Evolutionary conservation across 331 rosid genomes (phyloP), one percentile per base, ranked within the genome.

Genomic region (Rhamnella rubrinervis): DNA sequence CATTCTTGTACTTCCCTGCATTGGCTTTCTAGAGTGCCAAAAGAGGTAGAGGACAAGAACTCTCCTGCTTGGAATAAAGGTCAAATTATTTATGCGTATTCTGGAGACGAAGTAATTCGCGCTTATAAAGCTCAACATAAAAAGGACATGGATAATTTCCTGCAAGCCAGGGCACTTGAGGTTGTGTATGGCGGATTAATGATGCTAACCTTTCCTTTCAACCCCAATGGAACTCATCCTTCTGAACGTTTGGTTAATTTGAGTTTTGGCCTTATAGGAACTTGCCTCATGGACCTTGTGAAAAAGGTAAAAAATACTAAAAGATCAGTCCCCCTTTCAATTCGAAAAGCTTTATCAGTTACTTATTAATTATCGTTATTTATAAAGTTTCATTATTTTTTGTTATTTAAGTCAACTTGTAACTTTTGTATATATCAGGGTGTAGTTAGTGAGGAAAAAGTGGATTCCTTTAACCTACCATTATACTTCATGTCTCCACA

Each of bases 111-210:
- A 57, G 65, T 65, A 12, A n/a, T 26, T 6, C 20, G 18, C 51
- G 77, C 77, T 19, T 65, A 73, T 57, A 55, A 55, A 44, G 26
- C 64, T 47, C 77, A 65, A 21, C 56, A 39, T 6, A 19, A 14
- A 12, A 25, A 21, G 14, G 77, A 65, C 63, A 73, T 73, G 66
- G 35, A 31, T 38, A 23, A 17, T 39, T 65, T 73, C 57, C n/a
- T 64, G 17, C n/a, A 44, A 12, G 70, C 64, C 17, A 73, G 77
- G 55, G 71, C 71, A 20, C 46, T 63, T 35, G 71, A 73, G 65
- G 14, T 72, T 64, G 58, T 63, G 2, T 16, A 17, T 20, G 65
- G 77, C 15, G 77, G 77, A 26, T 13, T 73, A 15, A 46, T 73
- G 70, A 25, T 28, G 9, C 71, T 73, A 18, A 44, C 15, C 18